Base-by-base conservation (phyloP, 371 early-diverging fungal genomes). In the Zancudomyces culisetae region DNA sequence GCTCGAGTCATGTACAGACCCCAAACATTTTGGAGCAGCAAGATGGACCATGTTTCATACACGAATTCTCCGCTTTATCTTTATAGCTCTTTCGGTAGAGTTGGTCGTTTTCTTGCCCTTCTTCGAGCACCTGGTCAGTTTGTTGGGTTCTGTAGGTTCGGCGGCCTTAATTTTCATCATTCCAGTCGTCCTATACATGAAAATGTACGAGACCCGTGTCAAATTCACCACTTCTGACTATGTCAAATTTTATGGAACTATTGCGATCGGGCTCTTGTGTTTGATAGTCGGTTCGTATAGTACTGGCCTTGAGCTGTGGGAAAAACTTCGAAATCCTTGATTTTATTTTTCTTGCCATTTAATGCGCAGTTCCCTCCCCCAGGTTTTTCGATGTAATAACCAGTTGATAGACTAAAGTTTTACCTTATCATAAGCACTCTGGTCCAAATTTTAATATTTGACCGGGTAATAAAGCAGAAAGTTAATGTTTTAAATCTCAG, bases 141-240 rank as follows among this genome's bases (percentile, higher is more conserved):
- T 90, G 21, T 59, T 90, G 28, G 91, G 91, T 26, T 80, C 87
- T 1, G 61, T 88, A 42, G 74, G 81, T 27, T 83, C 79, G 47
- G 82, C 80, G 51, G 66, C 75, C 60, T 70, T 86, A 39, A 82
- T 85, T 27, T 87, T 88, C 60, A 77, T 89, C 20, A 75, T 88
- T 58, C 91, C 91, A 1, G 72, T 87, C 19, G 55, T 80, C n/a
- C 85, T 79, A 60, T 83, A 88, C 62, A 61, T 80, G 27, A 74
- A 77, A 52, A 63, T 90, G 18, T 85, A 75, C 63, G 41, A 26
- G 27, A 80, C 81, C n/a, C 60, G 76, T 59, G 57, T 69, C 20
- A 70, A 61, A 40, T 75, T 84, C 20, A 60, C 75, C 10, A 54
- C 66, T 39, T 53, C 62, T 27, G 83, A 83, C 59, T 67, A 79